Evolutionary conservation across 2,329 filamentous ascomycete genomes (phyloP).

Genomic region (Ramichloridium luteum): DNA sequence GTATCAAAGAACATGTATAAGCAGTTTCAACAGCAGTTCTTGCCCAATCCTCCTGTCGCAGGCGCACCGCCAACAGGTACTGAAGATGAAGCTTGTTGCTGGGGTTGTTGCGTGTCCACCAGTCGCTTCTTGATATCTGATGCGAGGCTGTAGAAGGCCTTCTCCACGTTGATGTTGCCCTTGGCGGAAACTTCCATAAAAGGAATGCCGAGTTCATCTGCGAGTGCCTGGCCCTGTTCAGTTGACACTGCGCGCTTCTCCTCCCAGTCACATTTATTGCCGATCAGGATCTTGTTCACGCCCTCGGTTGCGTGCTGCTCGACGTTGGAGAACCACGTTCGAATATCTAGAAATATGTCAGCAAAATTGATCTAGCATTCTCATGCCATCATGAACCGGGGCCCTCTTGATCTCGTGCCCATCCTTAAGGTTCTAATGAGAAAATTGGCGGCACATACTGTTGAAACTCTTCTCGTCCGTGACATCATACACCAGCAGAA

Average conservation of each 20-base stretch:
- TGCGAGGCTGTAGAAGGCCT: constrained; percentile 92
- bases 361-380: too few species aligned
- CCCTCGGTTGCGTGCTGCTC: constrained; percentile 97
- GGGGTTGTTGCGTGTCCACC: constrained; percentile 61
- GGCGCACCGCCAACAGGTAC: constrained; percentile 22
- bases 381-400: too few species aligned
- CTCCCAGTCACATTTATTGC: constrained; percentile 99
- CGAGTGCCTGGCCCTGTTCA: constrained; percentile 83
- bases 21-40: constrained; percentile 52
- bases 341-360: constrained; percentile 58
- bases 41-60: constrained; percentile 22
- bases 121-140: constrained; percentile 97
- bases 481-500: constrained; percentile 94
- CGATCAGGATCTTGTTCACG: constrained; percentile 98
- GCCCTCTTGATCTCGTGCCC: too few species aligned
- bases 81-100: constrained; percentile 52
- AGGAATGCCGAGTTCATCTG: constrained; percentile 90
- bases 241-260: constrained; percentile 93
- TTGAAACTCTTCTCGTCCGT: constrained; percentile 93
- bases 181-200: constrained; percentile 98
- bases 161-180: constrained; percentile 99
- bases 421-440: constrained; percentile 1
- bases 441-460: constrained; percentile 62
- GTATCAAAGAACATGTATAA: constrained; percentile 1
- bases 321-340: constrained; percentile 98